These are phyloP conservation scores for Rhodotorula diobovata DNA, from an alignment of 768 basidiomycete genomes.

Conservation along the genomic window DNA sequence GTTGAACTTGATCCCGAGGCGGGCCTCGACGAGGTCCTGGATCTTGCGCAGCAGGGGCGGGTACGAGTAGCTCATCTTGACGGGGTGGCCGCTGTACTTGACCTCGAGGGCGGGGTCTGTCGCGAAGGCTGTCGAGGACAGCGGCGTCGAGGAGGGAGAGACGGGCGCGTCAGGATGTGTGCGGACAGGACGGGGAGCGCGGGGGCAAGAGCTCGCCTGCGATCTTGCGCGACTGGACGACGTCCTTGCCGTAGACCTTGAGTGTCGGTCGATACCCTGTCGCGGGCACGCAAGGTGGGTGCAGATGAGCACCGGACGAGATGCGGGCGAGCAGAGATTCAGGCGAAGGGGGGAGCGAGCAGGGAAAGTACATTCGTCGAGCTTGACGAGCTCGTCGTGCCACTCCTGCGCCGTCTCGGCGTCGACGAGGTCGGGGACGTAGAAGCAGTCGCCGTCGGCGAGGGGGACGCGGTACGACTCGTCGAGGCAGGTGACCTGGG, in stretches of 20 bases:
- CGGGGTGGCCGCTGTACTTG: conserved; percentile 49
- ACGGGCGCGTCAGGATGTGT: no score
- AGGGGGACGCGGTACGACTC: conserved; percentile 4
- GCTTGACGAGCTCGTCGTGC: conserved; percentile 46
- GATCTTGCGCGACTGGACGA: conserved; percentile 50
- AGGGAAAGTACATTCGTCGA: conserved; percentile 46
- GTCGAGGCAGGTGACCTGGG: conserved; percentile 15
- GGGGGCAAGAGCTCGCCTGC: conserved; percentile 24
- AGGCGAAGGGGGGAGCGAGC: not conserved
- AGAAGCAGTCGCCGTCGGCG: conserved; percentile 35
- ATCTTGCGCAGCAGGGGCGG: conserved; percentile 47
- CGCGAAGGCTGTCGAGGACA: conserved; percentile 45
- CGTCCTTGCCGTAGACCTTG: conserved; percentile 50
- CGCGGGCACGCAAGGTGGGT: not conserved
- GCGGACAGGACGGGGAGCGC: not conserved
- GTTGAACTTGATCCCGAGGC: conserved; percentile 49
- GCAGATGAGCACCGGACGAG: not conserved
- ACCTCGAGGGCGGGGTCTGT: conserved; percentile 45
- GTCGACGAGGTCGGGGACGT: conserved; percentile 45
- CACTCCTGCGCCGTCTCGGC: conserved; percentile 43
- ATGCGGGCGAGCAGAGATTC: not conserved
- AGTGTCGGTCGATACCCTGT: conserved; percentile 51
- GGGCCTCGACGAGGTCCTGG: conserved; percentile 44
- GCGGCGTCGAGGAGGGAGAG: no score
- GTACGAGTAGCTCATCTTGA: conserved; percentile 48